A percentile compares a stretch with the other conserved stretches of the same genome.
Conservation (phyloP, 2,329 filamentous ascomycete genomes). For the Alternaria postmessia region DNA sequence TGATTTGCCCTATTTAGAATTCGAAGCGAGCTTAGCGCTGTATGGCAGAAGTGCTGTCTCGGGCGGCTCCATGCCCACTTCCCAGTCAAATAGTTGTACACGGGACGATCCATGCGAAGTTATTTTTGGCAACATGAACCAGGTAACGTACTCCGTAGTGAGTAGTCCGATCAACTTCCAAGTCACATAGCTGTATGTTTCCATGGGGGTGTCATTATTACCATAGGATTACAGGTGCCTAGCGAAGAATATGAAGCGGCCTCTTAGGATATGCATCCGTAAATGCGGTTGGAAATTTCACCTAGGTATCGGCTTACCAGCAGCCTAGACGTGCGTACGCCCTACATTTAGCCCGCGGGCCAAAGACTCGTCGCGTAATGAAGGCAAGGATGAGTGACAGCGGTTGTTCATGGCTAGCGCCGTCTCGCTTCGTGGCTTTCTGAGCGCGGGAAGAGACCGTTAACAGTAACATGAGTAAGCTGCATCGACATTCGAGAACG, state of each 20-base stretch:
- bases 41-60: neutral
- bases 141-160: neutral
- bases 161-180: neutral
- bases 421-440: neutral
- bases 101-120: neutral
- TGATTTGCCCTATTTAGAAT: neutral
- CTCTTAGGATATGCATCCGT: neutral
- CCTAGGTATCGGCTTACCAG: neutral
- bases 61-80: neutral
- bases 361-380: neutral
- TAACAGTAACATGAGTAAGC: neutral
- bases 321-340: neutral
- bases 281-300: neutral
- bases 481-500: neutral
- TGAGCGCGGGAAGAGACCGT: neutral
- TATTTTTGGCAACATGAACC: neutral
- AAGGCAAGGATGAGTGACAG: neutral
- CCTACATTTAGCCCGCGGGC: neutral
- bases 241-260: neutral
- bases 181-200: neutral
- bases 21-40: neutral
- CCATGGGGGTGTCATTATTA: neutral
- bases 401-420: neutral
- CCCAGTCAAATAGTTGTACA: neutral
- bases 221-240: neutral